A percentile compares a stretch with the other conserved stretches of the same genome.
Evolutionary conservation across 345 rosid species (phyloP).

Genomic region (Salix viminalis): DNA sequence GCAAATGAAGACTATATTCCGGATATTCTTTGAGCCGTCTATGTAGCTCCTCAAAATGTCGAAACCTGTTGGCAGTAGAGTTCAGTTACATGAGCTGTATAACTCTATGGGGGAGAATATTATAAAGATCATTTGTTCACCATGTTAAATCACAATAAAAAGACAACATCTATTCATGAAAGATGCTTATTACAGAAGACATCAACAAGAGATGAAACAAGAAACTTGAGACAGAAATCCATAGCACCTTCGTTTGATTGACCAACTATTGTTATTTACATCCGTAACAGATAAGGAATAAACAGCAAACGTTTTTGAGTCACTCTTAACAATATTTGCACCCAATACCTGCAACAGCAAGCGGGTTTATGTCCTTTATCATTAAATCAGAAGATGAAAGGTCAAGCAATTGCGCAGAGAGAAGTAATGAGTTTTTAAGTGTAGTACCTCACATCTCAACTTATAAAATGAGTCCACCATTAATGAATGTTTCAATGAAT

Average conservation of each 20-base stretch:
- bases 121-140: not conserved
- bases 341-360: conserved; percentile 78
- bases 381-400: conserved; percentile 12
- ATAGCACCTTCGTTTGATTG: conserved; percentile 92
- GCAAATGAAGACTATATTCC: conserved; percentile 88
- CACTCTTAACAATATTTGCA: conserved; percentile 91
- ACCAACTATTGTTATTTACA: conserved; percentile 81
- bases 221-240: conserved; percentile 19
- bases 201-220: conserved; percentile 10
- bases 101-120: not conserved
- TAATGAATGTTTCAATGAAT: conserved; percentile 49
- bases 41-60: conserved; percentile 99
- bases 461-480: conserved; percentile 66
- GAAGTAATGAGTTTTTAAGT: conserved; percentile 10
- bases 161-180: not conserved
- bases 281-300: conserved; percentile 91
- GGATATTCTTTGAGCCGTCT: conserved; percentile 85
- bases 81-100: conserved; percentile 9
- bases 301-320: conserved; percentile 84
- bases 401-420: conserved; percentile 13
- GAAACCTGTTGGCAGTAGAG: conserved; percentile 51
- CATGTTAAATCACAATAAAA: conserved; percentile 1
- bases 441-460: conserved; percentile 91
- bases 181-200: not conserved
- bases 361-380: conserved; percentile 19